A percentile compares a stretch with the other conserved stretches of the same genome.
These are phyloP conservation scores for Linum tenue DNA, from an alignment of 345 rosid genomes.

Conservation along the genomic window DNA sequence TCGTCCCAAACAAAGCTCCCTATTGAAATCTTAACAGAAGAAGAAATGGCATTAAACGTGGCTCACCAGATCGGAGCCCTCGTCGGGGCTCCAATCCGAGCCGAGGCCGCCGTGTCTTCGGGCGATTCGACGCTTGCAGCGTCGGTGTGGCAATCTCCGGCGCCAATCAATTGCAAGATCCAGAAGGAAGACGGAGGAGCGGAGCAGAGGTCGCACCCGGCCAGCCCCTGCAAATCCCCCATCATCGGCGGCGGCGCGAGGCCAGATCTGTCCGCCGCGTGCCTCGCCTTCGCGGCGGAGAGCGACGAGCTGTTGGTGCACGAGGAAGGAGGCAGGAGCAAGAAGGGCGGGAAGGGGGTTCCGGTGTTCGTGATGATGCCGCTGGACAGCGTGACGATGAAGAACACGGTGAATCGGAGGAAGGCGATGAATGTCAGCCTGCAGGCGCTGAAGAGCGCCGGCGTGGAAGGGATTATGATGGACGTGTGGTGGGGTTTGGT, in stretches of 20 bases:
- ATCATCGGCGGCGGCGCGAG: constrained; percentile 31
- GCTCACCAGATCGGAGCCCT: constrained; percentile 65
- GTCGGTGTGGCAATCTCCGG: constrained; percentile 40
- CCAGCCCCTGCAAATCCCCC: constrained; percentile 57
- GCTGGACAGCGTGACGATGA: constrained; percentile 79
- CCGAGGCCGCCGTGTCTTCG: constrained; percentile 21
- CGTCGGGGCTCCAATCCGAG: constrained; percentile 40
- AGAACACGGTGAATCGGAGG: constrained; percentile 64
- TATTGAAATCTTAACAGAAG: no score
- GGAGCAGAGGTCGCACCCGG: constrained; percentile 42
- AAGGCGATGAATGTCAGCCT: constrained; percentile 95
- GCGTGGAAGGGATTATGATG: constrained; percentile 92
- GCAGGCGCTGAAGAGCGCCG: constrained; percentile 90
- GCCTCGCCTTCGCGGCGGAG: constrained; percentile 46
- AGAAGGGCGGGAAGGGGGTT: constrained; percentile 46
- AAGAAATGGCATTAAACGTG: constrained; percentile 55
- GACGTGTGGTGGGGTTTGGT: constrained; percentile 99
- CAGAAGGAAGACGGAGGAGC: constrained; percentile 15
- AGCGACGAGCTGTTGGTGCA: constrained; percentile 4
- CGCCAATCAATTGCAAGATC: constrained; percentile 27
- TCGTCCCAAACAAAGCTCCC: no score
- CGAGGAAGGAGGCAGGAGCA: constrained; percentile 28
- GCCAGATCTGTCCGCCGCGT: constrained; percentile 57
- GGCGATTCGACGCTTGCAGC: constrained; percentile 34
- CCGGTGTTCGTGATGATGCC: constrained; percentile 99